Evolutionary conservation across 2,329 filamentous ascomycete genomes (phyloP).

Genomic region (Fusarium sp.): DNA sequence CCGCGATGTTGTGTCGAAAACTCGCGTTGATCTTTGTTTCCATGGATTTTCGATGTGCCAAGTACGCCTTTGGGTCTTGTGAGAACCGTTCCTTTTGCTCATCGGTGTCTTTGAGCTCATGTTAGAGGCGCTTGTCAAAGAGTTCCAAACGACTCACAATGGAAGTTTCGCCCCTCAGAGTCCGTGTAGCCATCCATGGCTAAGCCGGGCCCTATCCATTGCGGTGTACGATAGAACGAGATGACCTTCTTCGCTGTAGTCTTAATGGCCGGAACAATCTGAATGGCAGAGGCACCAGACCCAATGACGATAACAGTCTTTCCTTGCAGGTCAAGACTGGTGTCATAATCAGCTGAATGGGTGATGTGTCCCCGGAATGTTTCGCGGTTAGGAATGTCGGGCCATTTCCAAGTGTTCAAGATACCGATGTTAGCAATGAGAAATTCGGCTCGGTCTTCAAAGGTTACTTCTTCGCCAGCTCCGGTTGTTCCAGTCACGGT

Average conservation of each 20-base stretch:
- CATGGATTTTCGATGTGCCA: constrained; percentile 11
- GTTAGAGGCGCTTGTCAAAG: not conserved
- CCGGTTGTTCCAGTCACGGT: not conserved
- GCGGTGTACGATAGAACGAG: constrained; percentile 60
- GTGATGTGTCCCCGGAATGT: constrained; percentile 64
- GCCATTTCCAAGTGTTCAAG: constrained; percentile 68
- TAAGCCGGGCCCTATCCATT: constrained; percentile 59
- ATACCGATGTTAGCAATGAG: constrained; percentile 66
- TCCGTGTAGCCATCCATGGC: constrained; percentile 47
- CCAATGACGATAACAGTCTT: constrained; percentile 69
- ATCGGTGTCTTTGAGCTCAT: not conserved
- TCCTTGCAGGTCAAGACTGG: constrained; percentile 61
- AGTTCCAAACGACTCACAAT: not conserved
- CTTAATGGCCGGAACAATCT: constrained; percentile 60
- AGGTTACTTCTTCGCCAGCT: constrained; percentile 26
- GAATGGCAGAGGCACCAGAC: constrained; percentile 68
- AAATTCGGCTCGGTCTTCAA: constrained; percentile 64
- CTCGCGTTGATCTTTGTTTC: constrained; percentile 22
- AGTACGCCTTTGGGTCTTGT: constrained; percentile 11
- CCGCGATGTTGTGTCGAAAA: constrained; percentile 13
- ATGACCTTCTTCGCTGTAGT: constrained; percentile 56
- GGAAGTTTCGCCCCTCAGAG: constrained; percentile 22
- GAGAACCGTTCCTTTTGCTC: constrained; percentile 16
- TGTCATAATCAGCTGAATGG: constrained; percentile 67
- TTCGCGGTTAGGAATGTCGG: constrained; percentile 61